Evolutionary conservation across 331 rosid species (phyloP).

Genomic region (Cydonia oblonga): DNA sequence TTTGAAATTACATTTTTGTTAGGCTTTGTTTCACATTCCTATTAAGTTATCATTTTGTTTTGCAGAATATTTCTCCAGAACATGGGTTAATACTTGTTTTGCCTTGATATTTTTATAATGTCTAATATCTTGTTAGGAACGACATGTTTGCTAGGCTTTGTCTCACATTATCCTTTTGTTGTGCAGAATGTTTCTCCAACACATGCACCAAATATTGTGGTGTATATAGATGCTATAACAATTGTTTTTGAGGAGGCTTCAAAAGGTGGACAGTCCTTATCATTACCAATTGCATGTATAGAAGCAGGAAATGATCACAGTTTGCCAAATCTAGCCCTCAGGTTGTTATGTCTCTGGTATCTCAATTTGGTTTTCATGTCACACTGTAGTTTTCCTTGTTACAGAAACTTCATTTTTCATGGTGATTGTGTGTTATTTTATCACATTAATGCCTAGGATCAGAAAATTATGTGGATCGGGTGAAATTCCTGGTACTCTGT

Average conservation of each 20-base stretch:
- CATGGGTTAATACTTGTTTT: constrained; percentile 16
- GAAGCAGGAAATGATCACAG: constrained; percentile 81
- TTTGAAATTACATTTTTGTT: background rate
- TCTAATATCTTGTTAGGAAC: background rate
- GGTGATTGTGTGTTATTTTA: background rate
- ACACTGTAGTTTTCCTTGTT: background rate
- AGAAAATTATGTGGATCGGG: background rate
- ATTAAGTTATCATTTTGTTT: constrained; percentile 14
- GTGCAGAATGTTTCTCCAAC: constrained; percentile 79
- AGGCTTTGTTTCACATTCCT: background rate
- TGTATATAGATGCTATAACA: constrained; percentile 82
- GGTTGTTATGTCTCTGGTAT: constrained; percentile 38
- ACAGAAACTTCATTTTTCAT: background rate
- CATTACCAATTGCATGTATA: constrained; percentile 70
- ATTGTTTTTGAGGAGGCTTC: constrained; percentile 67
- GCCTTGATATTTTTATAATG: background rate
- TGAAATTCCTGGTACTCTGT: background rate
- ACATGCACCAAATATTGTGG: constrained; percentile 62
- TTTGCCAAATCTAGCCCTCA: constrained; percentile 83
- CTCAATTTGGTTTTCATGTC: background rate
- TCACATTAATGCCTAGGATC: background rate
- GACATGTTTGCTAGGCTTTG: background rate
- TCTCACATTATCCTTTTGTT: constrained; percentile 4
- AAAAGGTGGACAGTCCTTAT: constrained; percentile 44
- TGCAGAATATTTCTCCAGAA: constrained; percentile 76